These are phyloP conservation scores for Wilcoxina mikolae DNA, from an alignment of 495 filamentous ascomycete genomes.

Conservation along the genomic window DNA sequence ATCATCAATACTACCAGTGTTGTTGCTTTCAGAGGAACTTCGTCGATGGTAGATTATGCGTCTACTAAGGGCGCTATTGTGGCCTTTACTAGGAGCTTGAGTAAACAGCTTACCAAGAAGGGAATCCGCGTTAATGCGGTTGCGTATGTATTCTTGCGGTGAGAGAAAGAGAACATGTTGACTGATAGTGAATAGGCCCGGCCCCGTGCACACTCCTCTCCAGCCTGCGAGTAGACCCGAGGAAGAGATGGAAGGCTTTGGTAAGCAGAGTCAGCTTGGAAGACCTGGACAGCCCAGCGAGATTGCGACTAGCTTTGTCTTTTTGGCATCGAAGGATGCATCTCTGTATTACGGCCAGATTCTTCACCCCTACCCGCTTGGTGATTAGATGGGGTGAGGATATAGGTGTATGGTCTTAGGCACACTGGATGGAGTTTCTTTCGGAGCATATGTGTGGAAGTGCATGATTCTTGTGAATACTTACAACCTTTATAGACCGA, in stretches of 20 bases:
- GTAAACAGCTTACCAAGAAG: conserved; percentile 40
- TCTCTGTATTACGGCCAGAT: conserved; percentile 44
- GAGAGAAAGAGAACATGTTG: not conserved
- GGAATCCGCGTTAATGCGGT: conserved; percentile 52
- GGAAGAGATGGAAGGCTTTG: conserved; percentile 42
- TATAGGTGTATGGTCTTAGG: no score
- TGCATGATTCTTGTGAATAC: no score
- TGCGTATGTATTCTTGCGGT: conserved; percentile 32
- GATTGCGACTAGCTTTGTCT: conserved; percentile 48
- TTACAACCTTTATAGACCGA: no score
- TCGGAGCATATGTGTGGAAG: no score
- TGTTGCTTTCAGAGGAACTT: conserved; percentile 40
- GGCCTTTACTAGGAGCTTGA: conserved; percentile 43
- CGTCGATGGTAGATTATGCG: conserved; percentile 43
- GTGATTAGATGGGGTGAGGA: no score
- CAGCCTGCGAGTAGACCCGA: conserved; percentile 39
- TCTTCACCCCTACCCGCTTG: conserved; percentile 38
- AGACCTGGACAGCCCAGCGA: conserved; percentile 47
- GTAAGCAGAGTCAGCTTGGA: conserved; percentile 34
- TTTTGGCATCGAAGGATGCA: conserved; percentile 42
- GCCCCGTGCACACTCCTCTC: conserved; percentile 46
- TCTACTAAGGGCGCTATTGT: conserved; percentile 49
- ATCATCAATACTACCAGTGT: conserved; percentile 50
- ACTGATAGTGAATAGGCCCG: conserved; percentile 30
- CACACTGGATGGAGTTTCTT: no score